Conservation (phyloP, 2,329 filamentous ascomycete genomes). For the Colletotrichum endophyticum region DNA sequence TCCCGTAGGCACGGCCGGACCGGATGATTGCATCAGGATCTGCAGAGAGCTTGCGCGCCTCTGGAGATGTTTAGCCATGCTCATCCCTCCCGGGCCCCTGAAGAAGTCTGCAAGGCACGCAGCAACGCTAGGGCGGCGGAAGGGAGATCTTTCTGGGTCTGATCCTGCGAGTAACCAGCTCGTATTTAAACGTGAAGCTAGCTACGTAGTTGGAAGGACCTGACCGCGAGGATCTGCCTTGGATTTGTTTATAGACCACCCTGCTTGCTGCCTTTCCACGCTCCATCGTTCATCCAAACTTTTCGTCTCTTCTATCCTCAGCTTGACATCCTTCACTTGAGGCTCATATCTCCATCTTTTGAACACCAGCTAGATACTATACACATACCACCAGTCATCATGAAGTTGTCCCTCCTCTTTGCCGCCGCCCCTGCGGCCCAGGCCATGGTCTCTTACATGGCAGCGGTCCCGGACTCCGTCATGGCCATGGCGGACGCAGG, state of each 20-base stretch:
- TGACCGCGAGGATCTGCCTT: not conserved
- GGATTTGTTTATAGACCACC: not conserved
- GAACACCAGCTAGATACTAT: not conserved
- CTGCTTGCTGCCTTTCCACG: not conserved
- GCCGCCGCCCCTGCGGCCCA: slow-evolving; percentile 20
- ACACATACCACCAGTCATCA: slow-evolving; percentile 3
- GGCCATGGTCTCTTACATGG: slow-evolving; percentile 22
- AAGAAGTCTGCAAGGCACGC: not conserved
- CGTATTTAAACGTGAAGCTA: not conserved
- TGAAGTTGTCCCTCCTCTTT: slow-evolving; percentile 17
- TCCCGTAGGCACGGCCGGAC: not conserved
- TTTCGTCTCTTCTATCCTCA: not conserved
- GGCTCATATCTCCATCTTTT: no score
- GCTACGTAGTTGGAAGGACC: not conserved
- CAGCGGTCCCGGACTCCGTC: slow-evolving; percentile 20
- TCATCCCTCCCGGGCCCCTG: not conserved
- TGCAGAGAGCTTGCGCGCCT: slow-evolving; percentile 12
- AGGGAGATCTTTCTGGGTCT: not conserved
- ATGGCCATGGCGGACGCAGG: slow-evolving; percentile 18
- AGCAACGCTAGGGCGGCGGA: not conserved
- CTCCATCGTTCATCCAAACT: not conserved
- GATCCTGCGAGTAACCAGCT: not conserved
- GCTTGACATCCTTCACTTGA: not conserved
- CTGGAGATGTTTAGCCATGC: not conserved
- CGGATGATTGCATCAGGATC: slow-evolving; percentile 21